Conservation (phyloP, 176 grass and related monocot species). For the Zea mays region DNA sequence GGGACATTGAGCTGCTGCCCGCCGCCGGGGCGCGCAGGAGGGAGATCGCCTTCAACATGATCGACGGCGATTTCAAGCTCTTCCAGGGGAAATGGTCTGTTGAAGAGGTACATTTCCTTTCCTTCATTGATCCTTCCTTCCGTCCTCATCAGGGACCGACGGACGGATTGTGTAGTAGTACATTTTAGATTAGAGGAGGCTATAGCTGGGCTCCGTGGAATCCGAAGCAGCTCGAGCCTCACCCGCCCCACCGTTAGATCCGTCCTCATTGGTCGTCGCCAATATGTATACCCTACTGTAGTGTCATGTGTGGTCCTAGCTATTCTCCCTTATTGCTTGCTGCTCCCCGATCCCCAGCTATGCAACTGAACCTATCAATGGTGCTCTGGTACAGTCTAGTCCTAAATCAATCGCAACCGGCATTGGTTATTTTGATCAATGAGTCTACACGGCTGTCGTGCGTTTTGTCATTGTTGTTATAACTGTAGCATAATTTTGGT, state of each 20-base stretch:
- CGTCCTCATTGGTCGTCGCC: neutral
- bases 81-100: slow-evolving; percentile 87
- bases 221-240: too few relatives aligned
- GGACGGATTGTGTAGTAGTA: too few relatives aligned
- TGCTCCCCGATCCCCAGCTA: neutral
- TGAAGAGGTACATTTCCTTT: slow-evolving; percentile 49
- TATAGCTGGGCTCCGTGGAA: too few relatives aligned
- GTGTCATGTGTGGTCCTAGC: too few relatives aligned
- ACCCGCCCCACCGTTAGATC: too few relatives aligned
- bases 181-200: too few relatives aligned
- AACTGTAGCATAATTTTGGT: neutral
- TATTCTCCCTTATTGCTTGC: too few relatives aligned
- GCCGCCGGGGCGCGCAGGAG: slow-evolving; percentile 33
- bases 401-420: neutral
- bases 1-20: slow-evolving; percentile 50
- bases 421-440: neutral
- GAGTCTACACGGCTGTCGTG: too few relatives aligned
- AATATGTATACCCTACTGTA: neutral
- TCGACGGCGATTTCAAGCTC: slow-evolving; percentile 81
- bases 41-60: slow-evolving; percentile 83
- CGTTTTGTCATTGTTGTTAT: too few relatives aligned
- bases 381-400: neutral
- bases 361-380: neutral
- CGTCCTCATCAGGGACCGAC: too few relatives aligned
- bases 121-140: neutral